Evolutionary conservation across 1,284 basidiomycete genomes (phyloP).

Genomic region (Tausonia pullulans): DNA sequence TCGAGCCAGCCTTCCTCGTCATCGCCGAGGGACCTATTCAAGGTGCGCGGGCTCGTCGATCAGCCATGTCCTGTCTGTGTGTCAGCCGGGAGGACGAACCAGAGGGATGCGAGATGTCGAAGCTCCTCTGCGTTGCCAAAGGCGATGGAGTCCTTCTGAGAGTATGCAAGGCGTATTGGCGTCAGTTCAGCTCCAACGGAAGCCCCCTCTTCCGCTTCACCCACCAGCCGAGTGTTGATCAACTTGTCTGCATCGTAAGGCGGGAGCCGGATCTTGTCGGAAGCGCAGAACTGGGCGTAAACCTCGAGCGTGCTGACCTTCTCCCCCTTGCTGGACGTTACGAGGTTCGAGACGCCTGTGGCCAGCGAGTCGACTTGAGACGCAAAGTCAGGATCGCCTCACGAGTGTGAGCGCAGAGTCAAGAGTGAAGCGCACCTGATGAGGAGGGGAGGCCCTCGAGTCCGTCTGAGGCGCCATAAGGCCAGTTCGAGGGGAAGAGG

Average conservation of each 20-base stretch:
- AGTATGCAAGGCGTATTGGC: constrained; percentile 37
- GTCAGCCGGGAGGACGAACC: constrained; percentile 38
- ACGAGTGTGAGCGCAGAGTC: neutral
- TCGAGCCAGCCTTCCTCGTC: constrained; percentile 33
- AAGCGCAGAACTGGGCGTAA: constrained; percentile 22
- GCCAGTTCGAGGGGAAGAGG: constrained; percentile 22
- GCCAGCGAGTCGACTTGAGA: too few relatives aligned
- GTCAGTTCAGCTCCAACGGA: too few relatives aligned
- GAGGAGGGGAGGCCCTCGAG: neutral
- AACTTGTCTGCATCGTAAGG: constrained; percentile 46
- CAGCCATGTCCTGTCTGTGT: neutral
- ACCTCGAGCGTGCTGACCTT: constrained; percentile 20
- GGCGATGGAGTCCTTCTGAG: constrained; percentile 30
- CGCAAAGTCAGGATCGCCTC: too few relatives aligned
- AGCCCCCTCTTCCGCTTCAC: neutral
- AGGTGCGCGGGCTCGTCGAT: neutral
- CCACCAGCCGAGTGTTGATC: constrained; percentile 35
- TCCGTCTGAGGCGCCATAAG: constrained; percentile 2
- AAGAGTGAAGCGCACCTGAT: neutral
- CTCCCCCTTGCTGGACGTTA: neutral
- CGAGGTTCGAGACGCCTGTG: neutral
- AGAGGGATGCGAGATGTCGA: constrained; percentile 41
- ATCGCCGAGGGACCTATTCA: constrained; percentile 24
- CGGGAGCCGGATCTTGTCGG: constrained; percentile 37
- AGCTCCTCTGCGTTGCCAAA: constrained; percentile 42